Evolutionary conservation across 352 stramenopile species (phyloP).

Genomic region (Globisporangium spinosum): DNA sequence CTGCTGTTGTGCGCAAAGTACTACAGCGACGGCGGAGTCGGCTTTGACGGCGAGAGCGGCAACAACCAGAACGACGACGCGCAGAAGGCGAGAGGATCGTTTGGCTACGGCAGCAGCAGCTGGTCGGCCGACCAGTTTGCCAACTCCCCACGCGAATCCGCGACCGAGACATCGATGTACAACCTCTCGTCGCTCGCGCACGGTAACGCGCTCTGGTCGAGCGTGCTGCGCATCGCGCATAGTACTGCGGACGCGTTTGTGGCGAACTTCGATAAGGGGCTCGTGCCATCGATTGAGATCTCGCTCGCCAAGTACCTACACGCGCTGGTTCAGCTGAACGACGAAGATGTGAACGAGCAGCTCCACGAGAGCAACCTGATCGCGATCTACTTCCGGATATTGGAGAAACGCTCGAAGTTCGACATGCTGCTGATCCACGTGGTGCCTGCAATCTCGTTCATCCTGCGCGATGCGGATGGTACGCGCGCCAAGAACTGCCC

Average conservation of each 20-base stretch:
- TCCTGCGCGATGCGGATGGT: slow-evolving; percentile 68
- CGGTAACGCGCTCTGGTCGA: slow-evolving; percentile 54
- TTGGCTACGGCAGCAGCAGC: slow-evolving; percentile 53
- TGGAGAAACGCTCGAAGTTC: slow-evolving; percentile 65
- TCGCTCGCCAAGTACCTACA: slow-evolving; percentile 80
- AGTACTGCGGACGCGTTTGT: slow-evolving; percentile 49
- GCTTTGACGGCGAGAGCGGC: slow-evolving; percentile 26
- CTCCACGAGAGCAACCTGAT: slow-evolving; percentile 61
- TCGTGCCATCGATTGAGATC: slow-evolving; percentile 77
- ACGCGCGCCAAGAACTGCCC: slow-evolving; percentile 62
- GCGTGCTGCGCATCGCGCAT: slow-evolving; percentile 42
- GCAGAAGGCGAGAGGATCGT: slow-evolving; percentile 34
- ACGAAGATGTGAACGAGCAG: slow-evolving; percentile 53
- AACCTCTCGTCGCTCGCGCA: slow-evolving; percentile 61
- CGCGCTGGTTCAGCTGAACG: slow-evolving; percentile 69
- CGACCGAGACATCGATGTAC: slow-evolving; percentile 76
- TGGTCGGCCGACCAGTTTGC: slow-evolving; percentile 54
- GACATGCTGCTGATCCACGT: slow-evolving; percentile 88
- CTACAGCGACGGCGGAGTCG: slow-evolving; percentile 35
- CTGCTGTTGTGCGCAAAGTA: slow-evolving; percentile 63
- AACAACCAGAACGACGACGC: slow-evolving; percentile 29
- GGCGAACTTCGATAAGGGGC: slow-evolving; percentile 51
- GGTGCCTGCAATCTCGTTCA: slow-evolving; percentile 73
- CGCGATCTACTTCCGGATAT: slow-evolving; percentile 58
- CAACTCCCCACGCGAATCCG: slow-evolving; percentile 49